A percentile compares a stretch with the other conserved stretches of the same genome.
phyloP scores from a whole-genome alignment of 306 rosid genomes.

The Mimosa bimucronata region DNA sequence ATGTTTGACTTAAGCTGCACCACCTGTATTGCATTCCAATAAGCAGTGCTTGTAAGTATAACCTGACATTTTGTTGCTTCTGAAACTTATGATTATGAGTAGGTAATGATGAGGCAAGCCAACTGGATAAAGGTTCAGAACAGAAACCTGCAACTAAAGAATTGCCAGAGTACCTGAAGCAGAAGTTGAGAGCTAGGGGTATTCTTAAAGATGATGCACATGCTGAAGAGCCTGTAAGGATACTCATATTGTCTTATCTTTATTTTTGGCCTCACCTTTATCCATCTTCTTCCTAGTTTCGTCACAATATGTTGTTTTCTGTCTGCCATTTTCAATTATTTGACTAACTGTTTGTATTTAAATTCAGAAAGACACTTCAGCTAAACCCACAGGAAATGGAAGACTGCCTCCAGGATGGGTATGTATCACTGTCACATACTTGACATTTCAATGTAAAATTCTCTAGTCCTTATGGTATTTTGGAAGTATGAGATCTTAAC shows the following conservation, averaged over 20 bases:
- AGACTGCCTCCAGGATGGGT: conserved; percentile 85
- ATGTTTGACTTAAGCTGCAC: conserved; percentile 18
- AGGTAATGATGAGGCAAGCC: conserved; percentile 47
- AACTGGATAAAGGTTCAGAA: conserved; percentile 42
- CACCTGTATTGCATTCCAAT: conserved; percentile 28
- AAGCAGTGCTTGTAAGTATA: conserved; percentile 30
- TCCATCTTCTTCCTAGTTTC: conserved; percentile 22
- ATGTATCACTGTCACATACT: conserved; percentile 42
- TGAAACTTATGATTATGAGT: conserved; percentile 46
- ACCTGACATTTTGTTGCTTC: conserved; percentile 40
- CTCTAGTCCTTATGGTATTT: conserved; percentile 1
- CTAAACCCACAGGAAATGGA: conserved; percentile 47
- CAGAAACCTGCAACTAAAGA: conserved; percentile 60
- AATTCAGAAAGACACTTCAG: conserved; percentile 63
- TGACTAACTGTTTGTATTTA: conserved; percentile 34
- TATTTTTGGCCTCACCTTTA: conserved; percentile 11
- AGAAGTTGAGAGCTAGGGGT: conserved; percentile 90
- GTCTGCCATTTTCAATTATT: conserved; percentile 28
- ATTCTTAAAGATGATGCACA: conserved; percentile 66
- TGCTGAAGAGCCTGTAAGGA: conserved; percentile 52
- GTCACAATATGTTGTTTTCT: conserved; percentile 27
- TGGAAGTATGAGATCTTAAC: background rate
- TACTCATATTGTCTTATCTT: conserved; percentile 21
- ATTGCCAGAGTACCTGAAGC: conserved; percentile 86
- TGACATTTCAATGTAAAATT: conserved; percentile 17